Evolutionary conservation across 2,329 filamentous ascomycete genomes (phyloP), one percentile per base, ranked within the genome.

Genomic region (Aaosphaeria arxii): DNA sequence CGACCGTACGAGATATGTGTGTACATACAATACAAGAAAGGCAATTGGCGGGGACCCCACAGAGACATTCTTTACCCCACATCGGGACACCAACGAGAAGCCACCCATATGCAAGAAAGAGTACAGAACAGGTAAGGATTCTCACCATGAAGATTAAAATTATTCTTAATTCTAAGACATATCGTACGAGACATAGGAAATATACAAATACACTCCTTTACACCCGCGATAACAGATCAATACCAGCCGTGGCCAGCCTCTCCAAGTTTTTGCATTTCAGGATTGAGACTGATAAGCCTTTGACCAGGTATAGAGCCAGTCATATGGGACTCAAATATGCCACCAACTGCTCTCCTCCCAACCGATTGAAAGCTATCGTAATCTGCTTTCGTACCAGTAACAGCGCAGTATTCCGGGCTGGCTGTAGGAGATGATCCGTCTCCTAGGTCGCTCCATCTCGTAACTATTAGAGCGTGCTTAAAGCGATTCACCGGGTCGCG

Each of bases 391-490:
- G 49, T 17, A 5, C 78, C 79, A 56, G 80, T 80, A 33, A 77
- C 71, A n/a, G 81, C 77, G 7, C 74, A 75, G 77, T 82, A 84
- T 51, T 83, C 78, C 4, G 68, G 68, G n/a, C 69, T 74, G 7
- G 68, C 68, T 2, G 81, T 40, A 9, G 39, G 79, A 7, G 70
- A 72, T 2, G 65, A 73, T 1, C 80, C 80, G 61, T 82, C 74
- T 1, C 82, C 82, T 11, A 86, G 61, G 63, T 86, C 82, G 51
- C 76, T 78, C 82, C 82, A 86, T 13, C 82, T 67, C 6, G 82
- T 85, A 4, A 84, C 77, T 4, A 82, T 74, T 46, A 86, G 75
- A 1, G 79, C 77, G 48, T 85, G 81, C 55, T 79, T 83, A 65
- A 86, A 86, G 3, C 71, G 65, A 7, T 71, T 57, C 35, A 67